Base-by-base conservation (phyloP, 2,329 filamentous ascomycete genomes). In the Thielaviopsis euricoi region DNA sequence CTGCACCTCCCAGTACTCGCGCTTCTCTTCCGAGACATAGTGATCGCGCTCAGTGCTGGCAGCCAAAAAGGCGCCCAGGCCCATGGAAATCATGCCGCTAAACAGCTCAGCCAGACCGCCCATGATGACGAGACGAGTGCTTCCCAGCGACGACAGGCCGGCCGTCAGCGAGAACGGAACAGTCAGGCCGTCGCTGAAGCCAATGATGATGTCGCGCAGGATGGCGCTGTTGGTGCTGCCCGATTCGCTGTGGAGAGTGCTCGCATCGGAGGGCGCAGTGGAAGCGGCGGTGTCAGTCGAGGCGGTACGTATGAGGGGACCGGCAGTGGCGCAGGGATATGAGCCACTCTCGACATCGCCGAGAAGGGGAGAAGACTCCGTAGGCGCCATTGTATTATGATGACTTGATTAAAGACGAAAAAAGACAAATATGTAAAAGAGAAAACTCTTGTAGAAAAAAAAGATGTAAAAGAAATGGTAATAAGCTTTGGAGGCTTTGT, bases 91-190 rank as follows among this genome's bases (percentile, higher is more conserved):
- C 63, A 83, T 81, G 19, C 86, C 86, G 0, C 83, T 83, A 66
- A 87, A 85, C 53, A 89, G 76, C 71, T 89, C 86, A 4, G 86
- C 86, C 29, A 87, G 73, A 6, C 86, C 86, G 55, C 83, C 86
- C 62, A 85, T 80, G 60, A 91, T 80, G 62, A 86, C 82, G 3
- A 85, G 77, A 53, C 75, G 77, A 33, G 81, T 82, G 66, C 80
- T 75, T n/a, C 82, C 82, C 52, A 86, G 72, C 55, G 76, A 77
- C 1, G 80, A 83, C 1, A 90, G 74, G 15, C 86, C 86, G 0
- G 87, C 86, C 0, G 85, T 89, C 43, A 90, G 73, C 17, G 86
- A 86, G 64, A 90, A 90, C 0, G 86, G 86, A 0, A 90, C 86
- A 0, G 86, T 90, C 63, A 90, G 75, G 17, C 86, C 86, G 65